phyloP scores from a whole-genome alignment of 129 eudicot species.

The Sambucus nigra region DNA sequence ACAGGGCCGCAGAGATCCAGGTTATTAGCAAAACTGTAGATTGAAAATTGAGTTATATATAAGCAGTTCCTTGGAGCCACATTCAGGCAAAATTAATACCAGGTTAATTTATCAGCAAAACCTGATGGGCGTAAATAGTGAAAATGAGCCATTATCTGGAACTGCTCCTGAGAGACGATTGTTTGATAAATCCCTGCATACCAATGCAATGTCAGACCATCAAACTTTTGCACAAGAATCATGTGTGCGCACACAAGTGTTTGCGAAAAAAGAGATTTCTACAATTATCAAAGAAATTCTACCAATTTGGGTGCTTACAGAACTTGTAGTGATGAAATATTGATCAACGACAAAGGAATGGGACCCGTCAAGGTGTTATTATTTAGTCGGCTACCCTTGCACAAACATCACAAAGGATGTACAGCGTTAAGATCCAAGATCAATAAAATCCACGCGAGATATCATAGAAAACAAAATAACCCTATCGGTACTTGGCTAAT shows the following conservation, averaged over 20 bases:
- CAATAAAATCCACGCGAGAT: too few relatives aligned
- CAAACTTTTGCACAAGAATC: neutral
- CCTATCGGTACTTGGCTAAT: too few relatives aligned
- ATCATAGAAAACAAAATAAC: too few relatives aligned
- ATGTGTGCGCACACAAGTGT: too few relatives aligned
- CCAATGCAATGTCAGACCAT: constrained; percentile 6
- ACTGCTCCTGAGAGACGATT: constrained; percentile 76
- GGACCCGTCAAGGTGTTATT: constrained; percentile 76
- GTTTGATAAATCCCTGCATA: constrained; percentile 78
- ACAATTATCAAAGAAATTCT: neutral
- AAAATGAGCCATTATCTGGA: constrained; percentile 96
- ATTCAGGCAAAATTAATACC: neutral
- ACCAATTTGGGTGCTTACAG: constrained; percentile 50
- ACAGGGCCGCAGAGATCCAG: constrained; percentile 85
- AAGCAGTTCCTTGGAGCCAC: neutral
- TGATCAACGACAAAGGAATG: constrained; percentile 77
- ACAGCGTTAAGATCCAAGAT: neutral
- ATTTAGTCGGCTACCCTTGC: constrained; percentile 79
- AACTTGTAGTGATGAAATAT: constrained; percentile 74
- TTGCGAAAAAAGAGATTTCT: too few relatives aligned
- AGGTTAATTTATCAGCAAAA: constrained; percentile 10
- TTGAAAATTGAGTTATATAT: constrained; percentile 5
- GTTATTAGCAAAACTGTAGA: constrained; percentile 79
- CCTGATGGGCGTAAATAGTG: constrained; percentile 93
- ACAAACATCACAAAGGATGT: constrained; percentile 16